phyloP scores from a whole-genome alignment of 306 rosid species.

The Prunus armeniaca region DNA sequence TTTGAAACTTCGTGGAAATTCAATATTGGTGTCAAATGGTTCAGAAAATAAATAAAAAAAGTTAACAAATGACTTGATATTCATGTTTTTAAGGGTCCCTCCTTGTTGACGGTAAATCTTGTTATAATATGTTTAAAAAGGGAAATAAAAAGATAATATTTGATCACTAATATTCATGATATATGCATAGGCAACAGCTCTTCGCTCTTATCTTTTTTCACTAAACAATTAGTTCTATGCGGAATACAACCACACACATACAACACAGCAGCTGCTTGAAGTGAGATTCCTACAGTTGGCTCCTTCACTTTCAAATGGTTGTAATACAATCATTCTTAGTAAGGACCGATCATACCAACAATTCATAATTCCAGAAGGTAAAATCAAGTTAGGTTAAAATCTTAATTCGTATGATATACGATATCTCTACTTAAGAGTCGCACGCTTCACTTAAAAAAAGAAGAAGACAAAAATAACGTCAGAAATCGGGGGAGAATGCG shows the following conservation, averaged over 20 bases:
- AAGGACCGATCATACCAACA: too few relatives aligned
- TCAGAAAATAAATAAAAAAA: not conserved
- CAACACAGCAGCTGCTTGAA: not conserved
- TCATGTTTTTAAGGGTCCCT: too few relatives aligned
- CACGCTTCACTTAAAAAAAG: too few relatives aligned
- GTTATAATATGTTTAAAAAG: not conserved
- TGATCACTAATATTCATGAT: not conserved
- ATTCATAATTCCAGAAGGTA: too few relatives aligned
- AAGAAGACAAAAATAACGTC: too few relatives aligned
- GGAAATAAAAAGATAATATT: too few relatives aligned
- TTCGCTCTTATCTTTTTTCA: not conserved
- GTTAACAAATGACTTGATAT: too few relatives aligned
- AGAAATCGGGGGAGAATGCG: too few relatives aligned
- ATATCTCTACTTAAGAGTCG: too few relatives aligned
- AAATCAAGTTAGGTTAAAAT: too few relatives aligned
- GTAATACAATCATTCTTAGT: too few relatives aligned
- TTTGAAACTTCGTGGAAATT: not conserved
- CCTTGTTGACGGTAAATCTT: not conserved
- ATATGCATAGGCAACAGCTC: not conserved
- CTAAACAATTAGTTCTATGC: not conserved
- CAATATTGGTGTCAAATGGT: not conserved
- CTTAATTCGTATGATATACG: too few relatives aligned
- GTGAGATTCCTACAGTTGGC: not conserved
- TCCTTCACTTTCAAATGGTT: not conserved
- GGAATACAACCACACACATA: not conserved